Evolutionary conservation across 2,329 filamentous ascomycete species (phyloP).

Genomic region (Colletotrichum lentis): DNA sequence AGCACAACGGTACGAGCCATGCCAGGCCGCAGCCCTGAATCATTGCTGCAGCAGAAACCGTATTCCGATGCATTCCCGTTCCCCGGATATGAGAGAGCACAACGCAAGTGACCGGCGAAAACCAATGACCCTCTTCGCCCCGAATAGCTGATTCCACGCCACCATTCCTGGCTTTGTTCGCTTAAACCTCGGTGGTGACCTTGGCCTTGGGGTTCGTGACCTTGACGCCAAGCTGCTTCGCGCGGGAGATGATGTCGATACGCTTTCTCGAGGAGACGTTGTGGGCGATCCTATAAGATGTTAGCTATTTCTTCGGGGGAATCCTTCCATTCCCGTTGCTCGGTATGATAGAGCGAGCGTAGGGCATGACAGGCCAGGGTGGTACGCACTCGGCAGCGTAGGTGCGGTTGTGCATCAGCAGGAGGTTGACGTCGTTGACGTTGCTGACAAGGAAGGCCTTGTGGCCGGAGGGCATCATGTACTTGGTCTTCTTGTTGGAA

Average conservation of each 20-base stretch:
- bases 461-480: slow-evolving; percentile 99
- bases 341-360: neutral
- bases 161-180: slow-evolving; percentile 9
- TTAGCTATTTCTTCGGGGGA: slow-evolving; percentile 28
- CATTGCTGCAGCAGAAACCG: slow-evolving; percentile 37
- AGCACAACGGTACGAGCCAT: slow-evolving; percentile 38
- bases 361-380: neutral
- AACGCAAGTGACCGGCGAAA: slow-evolving; percentile 36
- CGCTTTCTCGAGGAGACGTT: slow-evolving; percentile 98
- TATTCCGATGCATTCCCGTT: slow-evolving; percentile 39
- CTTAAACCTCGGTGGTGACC: slow-evolving; percentile 92
- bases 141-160: slow-evolving; percentile 23
- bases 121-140: slow-evolving; percentile 30
- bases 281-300: slow-evolving; percentile 83
- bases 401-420: slow-evolving; percentile 99
- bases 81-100: slow-evolving; percentile 37
- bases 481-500: slow-evolving; percentile 99
- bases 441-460: slow-evolving; percentile 99
- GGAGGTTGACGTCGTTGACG: slow-evolving; percentile 91
- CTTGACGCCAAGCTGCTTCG: slow-evolving; percentile 99
- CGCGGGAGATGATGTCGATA: slow-evolving; percentile 95
- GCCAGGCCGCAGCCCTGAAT: slow-evolving; percentile 38
- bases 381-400: slow-evolving; percentile 93
- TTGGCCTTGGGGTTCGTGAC: slow-evolving; percentile 99
- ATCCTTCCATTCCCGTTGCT: neutral